Evolutionary conservation across 2,329 filamentous ascomycete species (phyloP).

Genomic region (Triangularia setosa): DNA sequence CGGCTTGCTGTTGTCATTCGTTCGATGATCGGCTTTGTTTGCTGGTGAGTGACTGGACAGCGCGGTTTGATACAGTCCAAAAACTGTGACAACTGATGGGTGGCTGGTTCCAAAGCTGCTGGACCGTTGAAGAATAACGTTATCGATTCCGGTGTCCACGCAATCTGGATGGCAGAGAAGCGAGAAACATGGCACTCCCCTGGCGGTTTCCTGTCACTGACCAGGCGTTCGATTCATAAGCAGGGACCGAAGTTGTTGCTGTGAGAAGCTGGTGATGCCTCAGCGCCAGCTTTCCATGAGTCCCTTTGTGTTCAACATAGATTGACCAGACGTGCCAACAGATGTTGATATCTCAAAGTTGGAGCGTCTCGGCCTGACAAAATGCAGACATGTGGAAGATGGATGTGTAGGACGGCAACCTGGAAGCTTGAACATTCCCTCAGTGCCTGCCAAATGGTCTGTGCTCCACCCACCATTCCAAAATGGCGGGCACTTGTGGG

Average conservation of each 20-base stretch:
- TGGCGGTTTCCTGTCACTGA: not conserved
- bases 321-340: not conserved
- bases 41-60: not conserved
- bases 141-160: conserved; percentile 1
- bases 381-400: not conserved
- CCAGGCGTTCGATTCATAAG: not conserved
- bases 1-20: not conserved
- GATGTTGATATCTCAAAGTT: conserved; percentile 1
- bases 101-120: not conserved
- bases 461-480: conserved; percentile 3
- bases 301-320: not conserved
- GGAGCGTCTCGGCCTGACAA: not conserved
- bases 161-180: not conserved
- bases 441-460: conserved; percentile 2
- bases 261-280: not conserved
- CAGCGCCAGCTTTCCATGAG: not conserved
- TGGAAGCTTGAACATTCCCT: not conserved
- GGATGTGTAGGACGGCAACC: conserved; percentile 8
- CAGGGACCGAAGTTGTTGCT: not conserved
- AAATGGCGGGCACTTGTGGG: not conserved
- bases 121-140: not conserved
- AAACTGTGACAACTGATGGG: not conserved
- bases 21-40: not conserved
- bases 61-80: not conserved
- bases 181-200: not conserved